phyloP scores from a whole-genome alignment of 2,329 filamentous ascomycete genomes.

The Immersiporthe knoxdaviesiana region DNA sequence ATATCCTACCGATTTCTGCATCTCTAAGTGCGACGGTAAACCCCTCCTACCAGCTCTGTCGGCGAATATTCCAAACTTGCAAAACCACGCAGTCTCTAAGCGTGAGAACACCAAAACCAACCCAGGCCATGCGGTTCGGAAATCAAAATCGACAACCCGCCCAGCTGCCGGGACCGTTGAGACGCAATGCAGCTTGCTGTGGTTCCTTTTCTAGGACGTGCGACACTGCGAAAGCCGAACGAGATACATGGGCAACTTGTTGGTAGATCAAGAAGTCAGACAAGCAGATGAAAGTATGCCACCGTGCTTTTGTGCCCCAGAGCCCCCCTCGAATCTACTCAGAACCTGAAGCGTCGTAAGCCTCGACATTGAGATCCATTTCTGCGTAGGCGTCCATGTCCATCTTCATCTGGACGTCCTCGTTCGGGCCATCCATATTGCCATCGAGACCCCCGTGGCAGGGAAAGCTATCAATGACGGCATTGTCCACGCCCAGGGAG shows the following conservation, averaged over 20 bases:
- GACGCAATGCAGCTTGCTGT: background rate
- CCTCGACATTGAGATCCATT: background rate
- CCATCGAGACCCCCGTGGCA: background rate
- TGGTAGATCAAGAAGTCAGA: background rate
- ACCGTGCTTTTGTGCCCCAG: background rate
- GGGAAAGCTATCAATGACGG: background rate
- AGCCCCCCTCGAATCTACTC: background rate
- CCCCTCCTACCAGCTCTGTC: background rate
- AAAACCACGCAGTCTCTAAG: background rate
- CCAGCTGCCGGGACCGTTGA: background rate
- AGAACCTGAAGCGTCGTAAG: background rate
- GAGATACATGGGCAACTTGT: background rate
- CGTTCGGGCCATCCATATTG: background rate
- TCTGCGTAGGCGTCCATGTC: background rate
- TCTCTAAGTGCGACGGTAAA: background rate
- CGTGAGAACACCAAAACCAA: background rate
- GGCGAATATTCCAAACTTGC: background rate
- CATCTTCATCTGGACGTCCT: background rate
- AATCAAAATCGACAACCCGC: background rate
- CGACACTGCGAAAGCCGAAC: background rate
- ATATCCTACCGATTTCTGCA: background rate
- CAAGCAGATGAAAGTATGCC: background rate
- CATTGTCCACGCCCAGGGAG: background rate
- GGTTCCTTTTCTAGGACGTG: background rate
- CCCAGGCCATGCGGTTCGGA: background rate